A percentile compares a stretch with the other conserved stretches of the same genome.
phyloP scores from a whole-genome alignment of 768 basidiomycete genomes.

The Serendipita sp. region DNA sequence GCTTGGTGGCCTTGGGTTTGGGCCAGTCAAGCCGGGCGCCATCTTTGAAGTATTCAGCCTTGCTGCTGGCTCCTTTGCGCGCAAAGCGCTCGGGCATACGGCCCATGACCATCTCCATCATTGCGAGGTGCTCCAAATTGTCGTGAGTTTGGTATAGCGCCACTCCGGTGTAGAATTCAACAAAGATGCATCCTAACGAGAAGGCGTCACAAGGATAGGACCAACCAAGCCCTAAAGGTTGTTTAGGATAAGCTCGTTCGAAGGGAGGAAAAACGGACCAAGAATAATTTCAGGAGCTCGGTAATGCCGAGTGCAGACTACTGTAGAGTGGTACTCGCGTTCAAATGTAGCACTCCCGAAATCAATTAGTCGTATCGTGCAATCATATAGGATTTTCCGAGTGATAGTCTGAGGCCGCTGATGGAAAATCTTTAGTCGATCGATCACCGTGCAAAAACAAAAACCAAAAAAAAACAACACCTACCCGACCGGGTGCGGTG shows the following conservation, averaged over 20 bases:
- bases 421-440: background rate
- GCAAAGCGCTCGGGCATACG: constrained; percentile 85
- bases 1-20: constrained; percentile 67
- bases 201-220: constrained; percentile 97
- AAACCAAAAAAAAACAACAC: background rate
- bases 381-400: constrained; percentile 4
- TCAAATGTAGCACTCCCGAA: constrained; percentile 98
- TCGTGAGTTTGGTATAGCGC: constrained; percentile 99
- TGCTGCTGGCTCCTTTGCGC: constrained; percentile 54
- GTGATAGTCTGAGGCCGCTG: constrained; percentile 1
- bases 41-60: constrained; percentile 81
- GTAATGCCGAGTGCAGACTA: constrained; percentile 95
- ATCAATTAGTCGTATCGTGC: constrained; percentile 86
- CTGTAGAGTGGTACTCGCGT: constrained; percentile 93
- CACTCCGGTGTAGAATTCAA: constrained; percentile 94
- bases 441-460: background rate
- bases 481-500: constrained; percentile 2
- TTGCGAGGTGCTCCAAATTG: constrained; percentile 95
- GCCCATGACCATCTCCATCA: constrained; percentile 99
- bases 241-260: background rate
- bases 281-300: constrained; percentile 98
- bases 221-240: constrained; percentile 73
- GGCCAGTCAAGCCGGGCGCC: constrained; percentile 82
- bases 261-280: constrained; percentile 36
- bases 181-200: constrained; percentile 94